These are phyloP conservation scores for Atractiella rhizophila DNA, from an alignment of 768 basidiomycete species.

Conservation along the genomic window DNA sequence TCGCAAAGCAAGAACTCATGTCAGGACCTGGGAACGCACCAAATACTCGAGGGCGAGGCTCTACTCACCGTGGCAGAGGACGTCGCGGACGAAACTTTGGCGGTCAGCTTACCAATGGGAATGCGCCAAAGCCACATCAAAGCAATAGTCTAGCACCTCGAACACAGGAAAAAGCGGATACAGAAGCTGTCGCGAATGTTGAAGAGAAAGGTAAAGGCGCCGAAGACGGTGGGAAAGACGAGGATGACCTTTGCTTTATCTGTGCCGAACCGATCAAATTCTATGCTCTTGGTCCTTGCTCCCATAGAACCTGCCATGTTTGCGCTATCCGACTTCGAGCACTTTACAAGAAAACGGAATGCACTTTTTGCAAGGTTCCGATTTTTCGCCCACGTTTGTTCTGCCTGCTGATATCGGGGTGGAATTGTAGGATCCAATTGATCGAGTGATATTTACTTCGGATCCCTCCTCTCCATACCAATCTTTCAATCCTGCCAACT, in stretches of 20 bases:
- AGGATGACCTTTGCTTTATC: constrained; percentile 43
- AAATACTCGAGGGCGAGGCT: no score
- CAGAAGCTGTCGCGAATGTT: no score
- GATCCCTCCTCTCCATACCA: constrained; percentile 14
- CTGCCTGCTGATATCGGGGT: background rate
- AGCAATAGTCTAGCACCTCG: no score
- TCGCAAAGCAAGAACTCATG: no score
- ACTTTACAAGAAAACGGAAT: constrained; percentile 76
- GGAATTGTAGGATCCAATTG: constrained; percentile 16
- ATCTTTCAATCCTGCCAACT: constrained; percentile 7
- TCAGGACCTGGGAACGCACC: no score
- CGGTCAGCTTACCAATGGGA: no score
- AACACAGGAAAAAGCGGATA: no score
- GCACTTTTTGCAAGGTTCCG: constrained; percentile 79
- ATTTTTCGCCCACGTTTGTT: background rate
- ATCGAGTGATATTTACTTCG: constrained; percentile 17
- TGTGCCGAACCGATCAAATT: constrained; percentile 85
- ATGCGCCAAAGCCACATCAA: no score
- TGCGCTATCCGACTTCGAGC: constrained; percentile 68
- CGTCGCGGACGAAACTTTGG: no score
- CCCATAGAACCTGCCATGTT: constrained; percentile 83
- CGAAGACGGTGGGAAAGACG: constrained; percentile 6
- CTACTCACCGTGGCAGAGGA: no score
- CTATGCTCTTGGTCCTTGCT: constrained; percentile 65
- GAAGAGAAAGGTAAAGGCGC: constrained; percentile 2